These are phyloP conservation scores for Mycena polygramma DNA, from an alignment of 768 basidiomycete species.

Conservation along the genomic window DNA sequence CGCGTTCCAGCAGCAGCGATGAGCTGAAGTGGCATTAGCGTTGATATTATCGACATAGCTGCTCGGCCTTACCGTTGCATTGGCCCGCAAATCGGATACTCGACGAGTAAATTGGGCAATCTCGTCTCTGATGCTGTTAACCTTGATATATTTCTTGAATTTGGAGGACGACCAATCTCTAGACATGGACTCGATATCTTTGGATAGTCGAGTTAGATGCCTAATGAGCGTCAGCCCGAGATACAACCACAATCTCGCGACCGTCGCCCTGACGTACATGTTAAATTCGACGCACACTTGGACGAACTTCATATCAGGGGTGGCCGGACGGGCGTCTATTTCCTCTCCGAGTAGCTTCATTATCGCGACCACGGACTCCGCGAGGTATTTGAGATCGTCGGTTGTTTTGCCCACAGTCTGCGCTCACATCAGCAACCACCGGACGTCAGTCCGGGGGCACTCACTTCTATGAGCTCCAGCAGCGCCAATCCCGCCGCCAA, in stretches of 20 bases:
- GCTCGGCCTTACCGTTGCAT: constrained; percentile 5
- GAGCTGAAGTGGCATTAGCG: background rate
- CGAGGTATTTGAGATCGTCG: background rate
- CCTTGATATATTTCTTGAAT: constrained; percentile 22
- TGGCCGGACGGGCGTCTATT: background rate
- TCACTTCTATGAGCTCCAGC: background rate
- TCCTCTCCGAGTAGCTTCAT: constrained; percentile 3
- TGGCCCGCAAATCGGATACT: constrained; percentile 4
- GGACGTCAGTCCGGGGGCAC: too few species aligned
- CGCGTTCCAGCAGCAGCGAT: constrained; percentile 7
- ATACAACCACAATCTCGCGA: background rate
- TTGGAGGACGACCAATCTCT: constrained; percentile 14
- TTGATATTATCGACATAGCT: background rate
- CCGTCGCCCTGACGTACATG: background rate
- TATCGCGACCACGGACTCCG: background rate
- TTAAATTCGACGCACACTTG: background rate
- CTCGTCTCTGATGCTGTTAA: background rate
- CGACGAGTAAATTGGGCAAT: constrained; percentile 5
- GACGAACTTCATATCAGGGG: background rate
- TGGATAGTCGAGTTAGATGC: constrained; percentile 1
- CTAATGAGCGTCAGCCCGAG: background rate
- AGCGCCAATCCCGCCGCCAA: background rate
- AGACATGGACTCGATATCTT: constrained; percentile 1
- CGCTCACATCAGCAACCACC: background rate
- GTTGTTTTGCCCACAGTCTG: background rate